Evolutionary conservation across 345 rosid genomes (phyloP).

Genomic region (Draba incana): DNA sequence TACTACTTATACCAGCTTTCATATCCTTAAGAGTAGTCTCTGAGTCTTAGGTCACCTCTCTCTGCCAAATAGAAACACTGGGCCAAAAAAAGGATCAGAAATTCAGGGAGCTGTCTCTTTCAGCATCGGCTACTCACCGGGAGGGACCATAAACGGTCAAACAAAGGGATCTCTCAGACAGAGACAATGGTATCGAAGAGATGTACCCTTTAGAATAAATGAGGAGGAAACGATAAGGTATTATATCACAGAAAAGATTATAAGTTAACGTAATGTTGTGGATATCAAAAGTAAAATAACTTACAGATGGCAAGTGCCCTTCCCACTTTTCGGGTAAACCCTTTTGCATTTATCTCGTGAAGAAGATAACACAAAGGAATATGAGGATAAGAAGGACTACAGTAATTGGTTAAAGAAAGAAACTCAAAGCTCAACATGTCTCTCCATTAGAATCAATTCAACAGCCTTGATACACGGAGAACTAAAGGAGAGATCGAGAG

Average conservation of each 20-base stretch:
- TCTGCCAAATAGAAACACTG: too few species aligned
- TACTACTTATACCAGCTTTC: too few species aligned
- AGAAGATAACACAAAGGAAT: slow-evolving; percentile 40
- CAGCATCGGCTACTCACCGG: slow-evolving; percentile 16
- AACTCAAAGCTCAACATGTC: slow-evolving; percentile 2
- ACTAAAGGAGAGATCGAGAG: slow-evolving; percentile 7
- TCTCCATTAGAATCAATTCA: slow-evolving; percentile 5
- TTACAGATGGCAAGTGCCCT: slow-evolving; percentile 36
- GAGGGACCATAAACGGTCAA: not conserved
- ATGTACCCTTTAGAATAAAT: slow-evolving; percentile 19
- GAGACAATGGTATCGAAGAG: slow-evolving; percentile 3
- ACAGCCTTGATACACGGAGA: slow-evolving; percentile 7
- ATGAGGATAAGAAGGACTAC: slow-evolving; percentile 17
- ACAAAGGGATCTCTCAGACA: too few species aligned
- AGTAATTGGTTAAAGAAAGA: not conserved
- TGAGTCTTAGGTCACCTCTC: too few species aligned
- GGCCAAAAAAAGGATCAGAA: not conserved
- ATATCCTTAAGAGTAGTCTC: too few species aligned
- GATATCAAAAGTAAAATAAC: slow-evolving; percentile 20
- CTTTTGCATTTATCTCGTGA: slow-evolving; percentile 37
- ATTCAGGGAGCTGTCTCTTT: not conserved
- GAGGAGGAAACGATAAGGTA: not conserved
- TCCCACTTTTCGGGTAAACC: slow-evolving; percentile 28
- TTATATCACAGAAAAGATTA: not conserved
- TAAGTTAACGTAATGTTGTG: not conserved